Evolutionary conservation across 768 basidiomycete species (phyloP), one percentile per base, ranked within the genome.

Genomic region (Candolleomyces efflorescens): DNA sequence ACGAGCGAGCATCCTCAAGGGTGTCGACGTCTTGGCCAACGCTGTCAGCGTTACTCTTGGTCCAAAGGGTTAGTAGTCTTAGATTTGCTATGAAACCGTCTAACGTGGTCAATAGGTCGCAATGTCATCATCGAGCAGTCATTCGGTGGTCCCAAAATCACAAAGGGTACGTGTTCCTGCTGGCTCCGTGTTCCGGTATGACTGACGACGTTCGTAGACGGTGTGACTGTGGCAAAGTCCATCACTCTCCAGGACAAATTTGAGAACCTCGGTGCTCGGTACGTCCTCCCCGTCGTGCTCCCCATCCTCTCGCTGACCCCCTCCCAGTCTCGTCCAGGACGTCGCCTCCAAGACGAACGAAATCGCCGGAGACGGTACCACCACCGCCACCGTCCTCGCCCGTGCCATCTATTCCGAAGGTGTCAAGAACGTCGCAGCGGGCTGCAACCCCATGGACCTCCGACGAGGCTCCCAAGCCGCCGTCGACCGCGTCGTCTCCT

Each of bases 371-470:
- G 96, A 99, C 71, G 96, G 96, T 58, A 98, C 96, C 2, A 99
- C 96, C 9, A 99, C 96, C 15, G 94, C 96, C 3, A 98, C 96
- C 37, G 96, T 98, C 54, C 86, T 98, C 57, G 92, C 96, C 10
- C 91, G 94, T 55, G 94, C 96, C 56, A 98, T 99, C 75, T 99
- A 97, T 78, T 84, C 94, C 0, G 96, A 99, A 74, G 96, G 96
- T 72, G 95, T 98, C 67, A 98, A 98, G 81, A 98, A 98, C 67
- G 96, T 98, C 58, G 96, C 96, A 20, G 96, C 96, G 10, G 96
- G 96, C 3, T 99, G 96, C 82, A 97, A 96, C 78, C 96, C 96
- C 12, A 99, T 98, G 95, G 96, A 99, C 77, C 91, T 98, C 59
- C 93, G 96, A 60, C 88, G 95, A n/a, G 96, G 96, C 53, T 87